Evolutionary conservation across 805 yeast species (phyloP), one percentile per base, ranked within the genome.

Genomic region (Saccharomycopsis malanga): DNA sequence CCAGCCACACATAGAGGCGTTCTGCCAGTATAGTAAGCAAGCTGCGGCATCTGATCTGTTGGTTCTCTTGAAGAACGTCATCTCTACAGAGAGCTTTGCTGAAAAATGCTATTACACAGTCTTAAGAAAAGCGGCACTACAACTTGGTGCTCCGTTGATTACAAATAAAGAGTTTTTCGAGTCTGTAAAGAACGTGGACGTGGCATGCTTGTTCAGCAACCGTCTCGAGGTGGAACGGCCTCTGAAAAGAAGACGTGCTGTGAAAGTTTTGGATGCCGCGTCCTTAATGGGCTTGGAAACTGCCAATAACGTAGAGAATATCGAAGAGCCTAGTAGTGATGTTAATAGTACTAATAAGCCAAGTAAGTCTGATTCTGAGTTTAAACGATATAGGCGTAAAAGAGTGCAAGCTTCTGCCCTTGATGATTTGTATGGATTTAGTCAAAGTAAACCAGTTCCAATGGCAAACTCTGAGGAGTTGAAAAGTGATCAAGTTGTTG

Each of bases 141-240:
- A 39, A 20, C 34, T 45, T 30, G 23, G 25, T 4, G 30, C 35
- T 27, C 18, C 32, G n/a, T 21, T 45, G 30, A 24, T 45, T 17
- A 45, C 44, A 14, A 45, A 45, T 22, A 45, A 39, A 25, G 34
- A 39, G 18, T 45, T 45, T 17, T 45, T 39, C 36, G 40, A 34
- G 24, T 15, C 32, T 7, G 39, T 45, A 35, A 35, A 43, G 20
- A 36, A 25, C 6, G 18, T 36, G 12, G 14, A n/a, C 35, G 17
- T 39, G 9, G 29, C 2, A 17, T 7, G n/a, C n/a, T n/a, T n/a
- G n/a, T n/a, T n/a, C n/a, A n/a, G n/a, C n/a, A n/a, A n/a, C n/a
- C n/a, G n/a, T n/a, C n/a, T n/a, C n/a, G n/a, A n/a, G n/a, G n/a
- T n/a, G n/a, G n/a, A n/a, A n/a, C n/a, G n/a, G n/a, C n/a, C n/a